Evolutionary conservation across 805 yeast species (phyloP), one percentile per base, ranked within the genome.

Genomic region (Millerozyma acaciae): DNA sequence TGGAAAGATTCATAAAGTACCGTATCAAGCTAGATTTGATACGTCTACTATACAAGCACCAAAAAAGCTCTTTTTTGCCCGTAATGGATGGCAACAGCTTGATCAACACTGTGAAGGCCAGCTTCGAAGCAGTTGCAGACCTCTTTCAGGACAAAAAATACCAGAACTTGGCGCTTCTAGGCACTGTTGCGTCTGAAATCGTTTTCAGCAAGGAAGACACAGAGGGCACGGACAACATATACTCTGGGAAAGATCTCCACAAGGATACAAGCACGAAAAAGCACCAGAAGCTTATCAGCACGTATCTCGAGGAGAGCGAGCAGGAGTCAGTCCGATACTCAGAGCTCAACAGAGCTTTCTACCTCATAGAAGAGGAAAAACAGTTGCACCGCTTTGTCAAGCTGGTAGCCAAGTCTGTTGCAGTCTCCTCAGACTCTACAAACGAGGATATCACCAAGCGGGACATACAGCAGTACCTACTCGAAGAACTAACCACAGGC

Each of bases 21-120:
- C 39, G 47, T 37, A 10, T 50, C 6, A 44, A 46, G 22, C 18
- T 38, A 21, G 31, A 34, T n/a, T 23, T 47, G 8, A 27, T 39
- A 17, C 32, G 44, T 21, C 19, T 33, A 30, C 32, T 44, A n/a
- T 33, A 34, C 26, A 38, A 42, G 18, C 27, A 38, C 21, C 19
- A 28, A 6, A 22, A 30, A 17, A 18, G 21, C 6, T 10, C 15
- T 9, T 14, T 15, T 12, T 17, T 28, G 25, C 17, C 15, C n/a
- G 8, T 12, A 2, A 18, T 28, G 8, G 32, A 28, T 18, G 32
- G 32, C 15, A 17, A 20, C 4, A 16, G 21, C n/a, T 20, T 28
- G 7, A 28, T 28, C 3, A 28, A 28, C 16, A 13, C 20, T 28
- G 12, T 28, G 14, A 28, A 28, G 14, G 21, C 32, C 15, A 17